phyloP scores from a whole-genome alignment of 1,284 basidiomycete genomes.

The Sutorius eximius region DNA sequence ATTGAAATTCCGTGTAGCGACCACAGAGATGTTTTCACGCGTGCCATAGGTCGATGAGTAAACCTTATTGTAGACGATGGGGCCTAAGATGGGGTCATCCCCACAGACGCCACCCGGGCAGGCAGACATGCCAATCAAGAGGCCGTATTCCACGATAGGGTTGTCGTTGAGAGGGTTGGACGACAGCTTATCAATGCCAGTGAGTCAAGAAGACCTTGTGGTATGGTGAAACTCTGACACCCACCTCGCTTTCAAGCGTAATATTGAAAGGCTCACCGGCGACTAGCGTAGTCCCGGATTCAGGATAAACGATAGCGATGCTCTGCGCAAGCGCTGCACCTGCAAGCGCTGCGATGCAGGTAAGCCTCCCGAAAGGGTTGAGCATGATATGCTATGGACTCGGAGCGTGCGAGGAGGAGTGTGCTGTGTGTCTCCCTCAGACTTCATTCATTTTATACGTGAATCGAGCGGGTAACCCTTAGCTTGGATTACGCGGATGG shows the following conservation, averaged over 20 bases:
- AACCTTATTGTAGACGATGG: slow-evolving; percentile 42
- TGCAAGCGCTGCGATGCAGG: slow-evolving; percentile 12
- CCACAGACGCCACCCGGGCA: slow-evolving; percentile 26
- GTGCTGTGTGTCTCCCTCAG: not conserved
- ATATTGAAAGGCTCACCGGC: slow-evolving; percentile 42
- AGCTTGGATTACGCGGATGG: not conserved
- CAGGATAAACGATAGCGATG: slow-evolving; percentile 34
- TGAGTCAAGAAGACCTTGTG: not conserved
- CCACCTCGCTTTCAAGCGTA: slow-evolving; percentile 46
- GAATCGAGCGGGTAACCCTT: not conserved
- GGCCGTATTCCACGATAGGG: slow-evolving; percentile 37
- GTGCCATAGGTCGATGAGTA: no score
- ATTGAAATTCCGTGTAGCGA: not conserved
- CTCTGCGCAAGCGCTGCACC: slow-evolving; percentile 40
- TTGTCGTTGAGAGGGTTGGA: not conserved
- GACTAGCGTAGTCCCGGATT: slow-evolving; percentile 37
- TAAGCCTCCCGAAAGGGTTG: not conserved
- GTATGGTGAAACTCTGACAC: slow-evolving; percentile 14
- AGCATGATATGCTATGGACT: slow-evolving; percentile 9
- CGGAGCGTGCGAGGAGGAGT: no score
- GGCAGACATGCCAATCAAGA: slow-evolving; percentile 42
- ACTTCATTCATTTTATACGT: slow-evolving; percentile 8
- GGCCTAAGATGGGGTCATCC: slow-evolving; percentile 35
- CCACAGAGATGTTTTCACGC: not conserved
- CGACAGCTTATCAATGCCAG: slow-evolving; percentile 32